phyloP scores from a whole-genome alignment of 768 basidiomycete species.

The Mrakia gelida region DNA sequence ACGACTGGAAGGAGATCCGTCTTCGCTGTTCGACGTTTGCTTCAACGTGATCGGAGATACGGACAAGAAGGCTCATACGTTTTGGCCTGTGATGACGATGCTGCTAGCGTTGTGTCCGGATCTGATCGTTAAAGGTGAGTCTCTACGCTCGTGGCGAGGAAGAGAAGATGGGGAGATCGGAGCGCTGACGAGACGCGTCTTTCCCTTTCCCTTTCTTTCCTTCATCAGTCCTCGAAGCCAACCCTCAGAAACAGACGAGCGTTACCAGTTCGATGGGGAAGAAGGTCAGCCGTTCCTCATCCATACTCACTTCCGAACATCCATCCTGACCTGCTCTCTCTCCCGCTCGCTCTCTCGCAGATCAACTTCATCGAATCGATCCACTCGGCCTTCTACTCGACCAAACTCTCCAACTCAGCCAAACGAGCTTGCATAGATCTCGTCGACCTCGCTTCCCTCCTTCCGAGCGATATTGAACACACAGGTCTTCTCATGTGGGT shows the following conservation, averaged over 20 bases:
- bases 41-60: background rate
- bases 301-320: background rate
- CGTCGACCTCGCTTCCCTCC: conserved; percentile 7
- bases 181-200: background rate
- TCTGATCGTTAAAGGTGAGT: background rate
- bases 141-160: too few species aligned
- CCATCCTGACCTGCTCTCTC: background rate
- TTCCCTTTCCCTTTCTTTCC: background rate
- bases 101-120: conserved; percentile 10
- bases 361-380: conserved; percentile 16
- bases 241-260: background rate
- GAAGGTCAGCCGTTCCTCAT: conserved; percentile 11
- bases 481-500: background rate
- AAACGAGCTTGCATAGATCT: conserved; percentile 17
- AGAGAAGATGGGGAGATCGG: background rate
- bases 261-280: background rate
- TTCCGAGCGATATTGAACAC: background rate
- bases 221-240: background rate
- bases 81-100: conserved; percentile 26
- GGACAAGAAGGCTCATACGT: background rate
- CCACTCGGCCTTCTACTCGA: conserved; percentile 13
- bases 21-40: conserved; percentile 20
- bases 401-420: conserved; percentile 9
- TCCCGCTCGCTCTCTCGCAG: too few species aligned
- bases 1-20: conserved; percentile 10